A percentile compares a stretch with the other conserved stretches of the same genome.
Evolutionary conservation across 768 basidiomycete species (phyloP).

Genomic region (Macrolepiota dolichaula): DNA sequence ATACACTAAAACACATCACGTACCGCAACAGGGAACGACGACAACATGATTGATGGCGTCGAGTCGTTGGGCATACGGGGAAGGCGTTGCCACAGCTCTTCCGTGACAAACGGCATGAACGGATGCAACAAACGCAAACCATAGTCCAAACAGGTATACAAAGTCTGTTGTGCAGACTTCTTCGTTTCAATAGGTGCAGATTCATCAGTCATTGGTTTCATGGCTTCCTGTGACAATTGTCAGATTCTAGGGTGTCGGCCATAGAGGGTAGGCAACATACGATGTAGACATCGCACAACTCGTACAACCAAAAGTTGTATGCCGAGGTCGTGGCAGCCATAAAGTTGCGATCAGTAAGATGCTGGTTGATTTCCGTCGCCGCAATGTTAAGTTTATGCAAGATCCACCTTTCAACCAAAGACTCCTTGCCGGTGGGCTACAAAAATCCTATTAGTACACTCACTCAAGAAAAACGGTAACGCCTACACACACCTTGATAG

Average conservation of each 20-base stretch:
- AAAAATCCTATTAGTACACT: conserved; percentile 10
- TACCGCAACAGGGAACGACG: conserved; percentile 78
- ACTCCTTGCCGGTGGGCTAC: conserved; percentile 86
- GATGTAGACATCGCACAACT: conserved; percentile 99
- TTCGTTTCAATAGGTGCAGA: conserved; percentile 58
- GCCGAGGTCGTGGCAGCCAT: conserved; percentile 83
- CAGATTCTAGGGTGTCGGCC: neutral
- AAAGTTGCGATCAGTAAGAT: conserved; percentile 82
- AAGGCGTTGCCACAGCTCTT: conserved; percentile 97
- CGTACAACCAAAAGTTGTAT: conserved; percentile 97
- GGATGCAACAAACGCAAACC: conserved; percentile 92
- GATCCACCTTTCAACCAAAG: conserved; percentile 92
- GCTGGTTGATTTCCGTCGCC: conserved; percentile 68
- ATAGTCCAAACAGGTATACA: conserved; percentile 91
- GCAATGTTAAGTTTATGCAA: conserved; percentile 90
- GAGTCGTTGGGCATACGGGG: conserved; percentile 80
- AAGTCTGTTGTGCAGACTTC: conserved; percentile 88
- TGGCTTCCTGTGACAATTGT: conserved; percentile 71
- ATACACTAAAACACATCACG: conserved; percentile 25
- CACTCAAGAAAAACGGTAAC: neutral
- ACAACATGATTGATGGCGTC: conserved; percentile 87
- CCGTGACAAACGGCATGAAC: conserved; percentile 99
- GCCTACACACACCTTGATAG: conserved; percentile 50
- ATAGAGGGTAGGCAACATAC: conserved; percentile 39
- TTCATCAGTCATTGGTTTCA: conserved; percentile 95